Evolutionary conservation across 2,329 filamentous ascomycete genomes (phyloP).

Genomic region (Fusarium guadeloupense): DNA sequence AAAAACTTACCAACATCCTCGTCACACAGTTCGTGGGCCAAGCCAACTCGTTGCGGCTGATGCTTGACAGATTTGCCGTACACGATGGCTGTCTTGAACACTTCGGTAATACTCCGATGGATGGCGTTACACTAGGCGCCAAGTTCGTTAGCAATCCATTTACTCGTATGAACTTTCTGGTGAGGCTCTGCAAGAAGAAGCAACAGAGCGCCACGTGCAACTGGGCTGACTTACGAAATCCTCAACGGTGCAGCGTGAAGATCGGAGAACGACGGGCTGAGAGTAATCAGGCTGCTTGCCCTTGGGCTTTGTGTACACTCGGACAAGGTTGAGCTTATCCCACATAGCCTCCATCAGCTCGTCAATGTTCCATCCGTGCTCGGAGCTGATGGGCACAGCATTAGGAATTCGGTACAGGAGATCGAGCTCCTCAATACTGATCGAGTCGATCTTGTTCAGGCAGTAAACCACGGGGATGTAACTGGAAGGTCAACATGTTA

Average conservation of each 20-base stretch:
- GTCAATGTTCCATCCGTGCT: constrained; percentile 97
- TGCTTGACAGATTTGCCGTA: constrained; percentile 99
- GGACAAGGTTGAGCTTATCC: constrained; percentile 91
- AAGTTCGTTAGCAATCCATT: constrained; percentile 50
- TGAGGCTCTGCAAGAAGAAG: constrained; percentile 14
- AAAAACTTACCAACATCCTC: constrained; percentile 88
- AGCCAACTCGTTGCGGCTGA: constrained; percentile 93
- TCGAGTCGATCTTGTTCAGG: constrained; percentile 98
- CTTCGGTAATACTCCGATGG: constrained; percentile 93
- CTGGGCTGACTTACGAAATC: constrained; percentile 80
- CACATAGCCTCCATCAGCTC: constrained; percentile 98
- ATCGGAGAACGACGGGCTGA: constrained; percentile 86
- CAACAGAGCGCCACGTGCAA: constrained; percentile 1
- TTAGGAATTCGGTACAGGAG: constrained; percentile 96
- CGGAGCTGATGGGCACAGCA: constrained; percentile 95
- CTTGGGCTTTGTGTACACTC: constrained; percentile 98
- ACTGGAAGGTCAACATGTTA: constrained; percentile 54
- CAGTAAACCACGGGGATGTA: constrained; percentile 99
- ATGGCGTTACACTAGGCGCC: constrained; percentile 86
- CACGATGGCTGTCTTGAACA: constrained; percentile 94
- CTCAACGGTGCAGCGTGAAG: constrained; percentile 86
- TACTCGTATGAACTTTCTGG: constrained; percentile 13
- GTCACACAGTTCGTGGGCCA: constrained; percentile 90
- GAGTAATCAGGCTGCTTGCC: constrained; percentile 93
- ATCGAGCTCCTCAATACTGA: constrained; percentile 97